Conservation (phyloP, 116 monocot genomes). For the Cymodocea nodosa region DNA sequence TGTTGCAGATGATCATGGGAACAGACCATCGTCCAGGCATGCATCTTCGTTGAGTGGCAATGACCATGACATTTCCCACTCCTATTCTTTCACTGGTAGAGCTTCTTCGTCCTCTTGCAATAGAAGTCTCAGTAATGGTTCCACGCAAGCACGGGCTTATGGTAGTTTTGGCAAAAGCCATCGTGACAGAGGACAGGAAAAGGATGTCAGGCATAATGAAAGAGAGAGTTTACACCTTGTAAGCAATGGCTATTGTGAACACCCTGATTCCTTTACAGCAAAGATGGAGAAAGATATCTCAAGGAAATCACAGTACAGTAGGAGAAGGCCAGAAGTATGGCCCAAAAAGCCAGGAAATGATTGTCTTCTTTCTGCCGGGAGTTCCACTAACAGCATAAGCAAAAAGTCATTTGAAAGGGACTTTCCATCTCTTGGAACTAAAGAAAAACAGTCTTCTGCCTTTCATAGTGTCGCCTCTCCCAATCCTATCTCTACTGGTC, state of each 20-base stretch:
- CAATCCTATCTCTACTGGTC: slow-evolving; percentile 28
- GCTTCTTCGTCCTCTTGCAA: slow-evolving; percentile 16
- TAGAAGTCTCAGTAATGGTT: slow-evolving; percentile 45
- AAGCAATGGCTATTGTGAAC: slow-evolving; percentile 8
- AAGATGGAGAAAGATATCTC: slow-evolving; percentile 26
- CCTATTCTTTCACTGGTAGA: slow-evolving; percentile 23
- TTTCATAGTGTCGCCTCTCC: slow-evolving; percentile 37
- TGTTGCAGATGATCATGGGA: slow-evolving; percentile 20
- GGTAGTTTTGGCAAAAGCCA: slow-evolving; percentile 39
- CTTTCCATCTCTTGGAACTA: slow-evolving; percentile 64
- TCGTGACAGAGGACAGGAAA: slow-evolving; percentile 41
- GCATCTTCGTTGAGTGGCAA: slow-evolving; percentile 12
- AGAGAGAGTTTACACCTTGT: slow-evolving; percentile 20
- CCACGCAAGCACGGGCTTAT: slow-evolving; percentile 26
- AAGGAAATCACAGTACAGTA: slow-evolving; percentile 33
- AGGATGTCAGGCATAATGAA: slow-evolving; percentile 25
- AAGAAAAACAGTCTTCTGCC: slow-evolving; percentile 41
- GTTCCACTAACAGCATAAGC: slow-evolving; percentile 7
- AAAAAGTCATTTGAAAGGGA: slow-evolving; percentile 52
- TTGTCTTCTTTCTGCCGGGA: slow-evolving; percentile 19
- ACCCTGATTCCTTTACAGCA: slow-evolving; percentile 18
- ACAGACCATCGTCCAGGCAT: slow-evolving; percentile 3
- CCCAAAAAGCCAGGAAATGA: slow-evolving; percentile 25
- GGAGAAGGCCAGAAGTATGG: slow-evolving; percentile 19
- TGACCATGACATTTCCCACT: slow-evolving; percentile 10